A percentile compares a stretch with the other conserved stretches of the same genome.
Evolutionary conservation across 2,329 filamentous ascomycete genomes (phyloP).

Genomic region (Akanthomyces muscarius): DNA sequence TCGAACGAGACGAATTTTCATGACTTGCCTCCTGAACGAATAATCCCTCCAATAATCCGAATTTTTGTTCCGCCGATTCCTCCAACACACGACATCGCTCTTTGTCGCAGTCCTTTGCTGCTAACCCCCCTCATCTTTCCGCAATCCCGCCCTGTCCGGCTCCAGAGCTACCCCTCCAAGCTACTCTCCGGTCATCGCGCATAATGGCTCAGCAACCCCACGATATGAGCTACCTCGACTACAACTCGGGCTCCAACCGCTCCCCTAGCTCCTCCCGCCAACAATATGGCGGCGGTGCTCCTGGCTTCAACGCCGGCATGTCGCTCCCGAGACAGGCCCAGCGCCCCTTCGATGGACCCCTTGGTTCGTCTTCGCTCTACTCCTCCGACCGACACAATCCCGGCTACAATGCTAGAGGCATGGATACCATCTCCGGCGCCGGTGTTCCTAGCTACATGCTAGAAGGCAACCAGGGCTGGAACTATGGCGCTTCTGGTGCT

Average conservation of each 20-base stretch:
- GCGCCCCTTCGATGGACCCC: slow-evolving; percentile 71
- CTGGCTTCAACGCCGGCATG: slow-evolving; percentile 49
- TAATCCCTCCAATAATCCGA: background rate
- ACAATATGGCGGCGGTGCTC: slow-evolving; percentile 39
- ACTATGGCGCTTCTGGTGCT: slow-evolving; percentile 65
- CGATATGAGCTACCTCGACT: slow-evolving; percentile 69
- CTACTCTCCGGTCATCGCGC: background rate
- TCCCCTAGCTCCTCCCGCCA: slow-evolving; percentile 66
- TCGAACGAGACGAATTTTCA: slow-evolving; percentile 15
- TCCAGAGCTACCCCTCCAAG: background rate
- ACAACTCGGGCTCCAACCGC: slow-evolving; percentile 56
- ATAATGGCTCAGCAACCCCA: slow-evolving; percentile 46
- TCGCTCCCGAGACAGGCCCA: slow-evolving; percentile 53
- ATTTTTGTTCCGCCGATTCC: background rate
- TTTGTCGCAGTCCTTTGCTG: background rate
- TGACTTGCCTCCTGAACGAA: slow-evolving; percentile 11
- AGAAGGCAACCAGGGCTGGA: slow-evolving; percentile 78
- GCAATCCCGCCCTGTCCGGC: background rate
- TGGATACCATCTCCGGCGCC: slow-evolving; percentile 42
- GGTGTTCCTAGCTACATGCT: slow-evolving; percentile 48
- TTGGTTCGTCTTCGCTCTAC: slow-evolving; percentile 63
- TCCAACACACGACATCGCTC: background rate
- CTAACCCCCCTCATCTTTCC: background rate
- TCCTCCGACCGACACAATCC: slow-evolving; percentile 62
- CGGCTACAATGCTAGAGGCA: slow-evolving; percentile 56